Conservation (phyloP, 192 early-diverging fungal species). For the Umbelopsis ramanniana region DNA sequence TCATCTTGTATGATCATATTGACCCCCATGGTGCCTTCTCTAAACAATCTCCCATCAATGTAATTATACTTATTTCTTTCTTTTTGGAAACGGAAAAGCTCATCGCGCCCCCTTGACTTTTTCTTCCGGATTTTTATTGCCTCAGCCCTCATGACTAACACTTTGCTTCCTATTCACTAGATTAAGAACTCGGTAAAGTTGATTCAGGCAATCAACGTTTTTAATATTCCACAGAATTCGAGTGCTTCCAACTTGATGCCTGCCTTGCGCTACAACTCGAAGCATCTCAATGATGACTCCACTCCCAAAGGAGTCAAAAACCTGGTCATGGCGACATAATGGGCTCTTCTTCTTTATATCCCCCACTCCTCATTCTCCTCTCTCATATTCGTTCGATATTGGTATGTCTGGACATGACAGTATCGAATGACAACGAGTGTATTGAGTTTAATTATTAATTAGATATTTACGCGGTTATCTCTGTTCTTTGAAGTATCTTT, state of each 20-base stretch:
- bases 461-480: conserved; percentile 18
- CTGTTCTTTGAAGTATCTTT: conserved; percentile 19
- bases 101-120: not conserved
- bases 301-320: conserved; percentile 74
- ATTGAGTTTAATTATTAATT: conserved; percentile 19
- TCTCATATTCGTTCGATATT: not conserved
- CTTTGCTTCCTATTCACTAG: conserved; percentile 21
- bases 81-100: not conserved
- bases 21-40: conserved; percentile 76
- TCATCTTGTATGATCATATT: conserved; percentile 93
- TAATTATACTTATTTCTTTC: conserved; percentile 48
- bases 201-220: conserved; percentile 43
- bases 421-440: not conserved
- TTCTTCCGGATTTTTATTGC: not conserved
- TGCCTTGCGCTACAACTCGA: conserved; percentile 74
- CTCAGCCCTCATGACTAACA: no score
- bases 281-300: conserved; percentile 79
- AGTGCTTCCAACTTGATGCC: conserved; percentile 66
- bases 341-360: not conserved
- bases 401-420: conserved; percentile 18
- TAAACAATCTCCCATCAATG: conserved; percentile 81
- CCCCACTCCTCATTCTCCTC: not conserved
- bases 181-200: conserved; percentile 43
- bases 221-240: conserved; percentile 34
- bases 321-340: conserved; percentile 45